Evolutionary conservation across 805 yeast genomes (phyloP), one percentile per base, ranked within the genome.

Genomic region (Saccharomycopsis capsularis): DNA sequence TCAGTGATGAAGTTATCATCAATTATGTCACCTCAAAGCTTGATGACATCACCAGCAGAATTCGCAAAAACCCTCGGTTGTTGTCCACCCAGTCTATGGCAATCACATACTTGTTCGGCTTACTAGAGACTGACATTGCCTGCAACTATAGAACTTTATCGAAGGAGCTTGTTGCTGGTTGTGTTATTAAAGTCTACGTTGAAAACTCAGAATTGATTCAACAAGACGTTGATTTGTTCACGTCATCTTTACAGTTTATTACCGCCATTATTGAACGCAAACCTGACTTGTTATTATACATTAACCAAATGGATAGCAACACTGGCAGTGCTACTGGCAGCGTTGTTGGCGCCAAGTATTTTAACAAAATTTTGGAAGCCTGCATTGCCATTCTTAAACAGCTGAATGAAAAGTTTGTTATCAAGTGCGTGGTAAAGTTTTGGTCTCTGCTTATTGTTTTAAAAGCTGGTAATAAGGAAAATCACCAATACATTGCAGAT

Each of bases 381-480:
- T 36, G 37, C 24, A 32, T 46, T 4, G 19, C 29, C 5, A 27
- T 39, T 1, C 42, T 46, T 54, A 67, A 11, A 55, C 68, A 18
- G 19, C 63, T 72, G 0, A 70, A 69, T 49, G 86, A 80, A 59
- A 69, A 73, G 46, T 73, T 75, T 47, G 66, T 79, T 5, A 65
- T 79, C 21, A 74, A 71, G 54, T 64, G 80, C 0, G 66, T 68
- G 0, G 67, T 73, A 40, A 75, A 74, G 53, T 80, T 79, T 54
- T 80, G 84, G 83, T 66, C 65, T 5, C 63, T 64, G 27, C 56
- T 77, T 2, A 51, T 80, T 3, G 63, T 67, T 23, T 64, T 78
- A 57, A 76, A 71, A 55, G 67, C 64, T 50, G 79, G 79, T 6
- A 61, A 68, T 1, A 62, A 63, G 30, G 61, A 62, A 13, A 79